Conservation (phyloP, 2,329 filamentous ascomycete genomes). For the Talaromyces sp. region DNA sequence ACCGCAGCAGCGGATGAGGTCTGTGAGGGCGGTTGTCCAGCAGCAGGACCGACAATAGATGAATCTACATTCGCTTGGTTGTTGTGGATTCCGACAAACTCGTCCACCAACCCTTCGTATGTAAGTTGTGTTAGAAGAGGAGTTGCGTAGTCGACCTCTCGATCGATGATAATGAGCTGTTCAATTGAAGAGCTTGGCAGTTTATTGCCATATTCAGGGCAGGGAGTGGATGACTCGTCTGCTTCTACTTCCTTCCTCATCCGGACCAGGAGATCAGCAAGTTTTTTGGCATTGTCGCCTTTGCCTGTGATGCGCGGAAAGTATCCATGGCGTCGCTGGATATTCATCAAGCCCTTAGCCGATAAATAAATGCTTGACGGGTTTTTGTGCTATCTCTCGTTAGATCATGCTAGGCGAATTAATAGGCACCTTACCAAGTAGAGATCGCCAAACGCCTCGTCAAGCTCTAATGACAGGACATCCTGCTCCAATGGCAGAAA, state of each 20-base stretch:
- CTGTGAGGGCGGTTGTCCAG: constrained; percentile 47
- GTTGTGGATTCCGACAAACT: constrained; percentile 83
- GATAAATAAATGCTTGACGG: constrained; percentile 84
- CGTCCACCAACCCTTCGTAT: constrained; percentile 93
- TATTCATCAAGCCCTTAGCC: constrained; percentile 86
- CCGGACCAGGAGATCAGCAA: constrained; percentile 78
- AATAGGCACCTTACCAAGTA: constrained; percentile 56
- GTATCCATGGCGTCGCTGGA: constrained; percentile 85
- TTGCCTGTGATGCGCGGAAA: constrained; percentile 95
- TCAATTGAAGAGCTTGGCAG: constrained; percentile 84
- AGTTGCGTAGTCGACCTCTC: constrained; percentile 90
- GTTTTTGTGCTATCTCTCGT: constrained; percentile 62
- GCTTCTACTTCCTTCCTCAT: constrained; percentile 90
- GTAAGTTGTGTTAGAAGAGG: constrained; percentile 89
- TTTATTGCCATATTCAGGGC: constrained; percentile 52
- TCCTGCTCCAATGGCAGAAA: constrained; percentile 92
- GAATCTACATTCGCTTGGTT: constrained; percentile 92
- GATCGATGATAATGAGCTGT: constrained; percentile 88
- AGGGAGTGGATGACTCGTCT: constrained; percentile 61
- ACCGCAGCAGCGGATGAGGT: constrained; percentile 48
- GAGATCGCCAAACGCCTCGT: constrained; percentile 78
- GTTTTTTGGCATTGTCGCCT: constrained; percentile 83
- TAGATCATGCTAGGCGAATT: constrained; percentile 5
- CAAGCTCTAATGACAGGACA: constrained; percentile 81
- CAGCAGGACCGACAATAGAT: constrained; percentile 70